A percentile compares a stretch with the other conserved stretches of the same genome.
Conservation (phyloP, 129 eudicot species). For the Scalesia atractyloides region DNA sequence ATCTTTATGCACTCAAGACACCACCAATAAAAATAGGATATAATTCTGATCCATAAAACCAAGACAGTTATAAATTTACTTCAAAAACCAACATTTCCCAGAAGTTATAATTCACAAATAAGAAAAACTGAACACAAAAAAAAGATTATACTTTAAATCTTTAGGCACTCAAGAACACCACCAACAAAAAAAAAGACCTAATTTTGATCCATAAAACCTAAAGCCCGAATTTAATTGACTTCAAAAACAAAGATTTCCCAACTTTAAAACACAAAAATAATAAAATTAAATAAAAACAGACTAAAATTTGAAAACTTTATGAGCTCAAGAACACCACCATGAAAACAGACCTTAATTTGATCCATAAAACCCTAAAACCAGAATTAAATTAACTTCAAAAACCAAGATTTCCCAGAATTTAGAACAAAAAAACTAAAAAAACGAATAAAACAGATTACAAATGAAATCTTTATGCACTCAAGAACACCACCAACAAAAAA, state of each 20-base stretch:
- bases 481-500: slow-evolving; percentile 5
- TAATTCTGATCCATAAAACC: slow-evolving; percentile 22
- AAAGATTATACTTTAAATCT: slow-evolving; percentile 7
- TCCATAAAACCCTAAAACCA: slow-evolving; percentile 29
- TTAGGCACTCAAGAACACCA: slow-evolving; percentile 12
- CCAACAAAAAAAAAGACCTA: not conserved
- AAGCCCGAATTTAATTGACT: not conserved
- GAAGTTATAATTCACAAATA: no score
- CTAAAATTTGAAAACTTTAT: slow-evolving; percentile 9
- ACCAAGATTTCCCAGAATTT: not conserved
- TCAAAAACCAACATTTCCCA: not conserved
- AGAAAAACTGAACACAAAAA: no score
- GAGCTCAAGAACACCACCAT: slow-evolving; percentile 4
- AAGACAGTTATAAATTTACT: no score
- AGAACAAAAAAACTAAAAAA: slow-evolving; percentile 8
- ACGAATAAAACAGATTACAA: slow-evolving; percentile 24
- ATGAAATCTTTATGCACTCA: slow-evolving; percentile 3
- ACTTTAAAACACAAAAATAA: slow-evolving; percentile 10
- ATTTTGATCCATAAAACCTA: slow-evolving; percentile 32
- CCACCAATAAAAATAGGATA: not conserved
- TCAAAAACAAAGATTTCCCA: no score
- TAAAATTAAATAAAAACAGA: slow-evolving; percentile 28
- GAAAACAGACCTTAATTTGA: not conserved
- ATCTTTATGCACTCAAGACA: slow-evolving; percentile 16
- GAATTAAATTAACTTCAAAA: not conserved